Conservation (phyloP, 2,329 filamentous ascomycete genomes). For the Apiospora rasikravindrae region DNA sequence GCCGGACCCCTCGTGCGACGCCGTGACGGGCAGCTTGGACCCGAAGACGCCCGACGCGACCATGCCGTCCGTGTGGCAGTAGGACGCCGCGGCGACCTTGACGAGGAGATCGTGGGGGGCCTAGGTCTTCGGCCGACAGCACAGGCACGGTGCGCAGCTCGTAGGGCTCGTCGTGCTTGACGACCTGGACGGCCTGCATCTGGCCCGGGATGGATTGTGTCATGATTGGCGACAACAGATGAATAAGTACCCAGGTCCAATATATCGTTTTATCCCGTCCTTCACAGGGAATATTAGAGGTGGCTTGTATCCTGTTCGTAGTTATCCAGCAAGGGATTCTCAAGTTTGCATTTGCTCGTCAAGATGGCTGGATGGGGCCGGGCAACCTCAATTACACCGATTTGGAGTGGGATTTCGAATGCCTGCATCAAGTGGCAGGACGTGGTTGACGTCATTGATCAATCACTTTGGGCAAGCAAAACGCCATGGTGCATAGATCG, state of each 20-base stretch:
- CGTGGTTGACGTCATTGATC: background rate
- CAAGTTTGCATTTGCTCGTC: too few species aligned
- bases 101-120: constrained; percentile 62
- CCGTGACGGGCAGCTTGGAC: constrained; percentile 55
- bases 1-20: constrained; percentile 62
- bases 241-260: background rate
- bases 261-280: background rate
- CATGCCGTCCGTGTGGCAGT: constrained; percentile 68
- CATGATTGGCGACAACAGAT: background rate
- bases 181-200: constrained; percentile 41
- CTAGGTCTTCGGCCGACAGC: constrained; percentile 45
- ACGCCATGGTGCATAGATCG: too few species aligned
- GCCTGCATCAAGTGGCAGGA: background rate
- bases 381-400: background rate
- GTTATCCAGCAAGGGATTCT: too few species aligned
- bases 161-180: constrained; percentile 60
- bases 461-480: background rate
- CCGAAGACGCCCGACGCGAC: constrained; percentile 55
- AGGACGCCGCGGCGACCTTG: constrained; percentile 62
- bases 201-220: constrained; percentile 28
- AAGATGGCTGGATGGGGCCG: too few species aligned
- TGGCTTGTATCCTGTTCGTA: background rate
- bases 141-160: constrained; percentile 54
- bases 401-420: background rate
- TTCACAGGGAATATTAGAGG: background rate